These are phyloP conservation scores for Eimeria acervulina DNA, from an alignment of 169 alveolate species.

Conservation along the genomic window DNA sequence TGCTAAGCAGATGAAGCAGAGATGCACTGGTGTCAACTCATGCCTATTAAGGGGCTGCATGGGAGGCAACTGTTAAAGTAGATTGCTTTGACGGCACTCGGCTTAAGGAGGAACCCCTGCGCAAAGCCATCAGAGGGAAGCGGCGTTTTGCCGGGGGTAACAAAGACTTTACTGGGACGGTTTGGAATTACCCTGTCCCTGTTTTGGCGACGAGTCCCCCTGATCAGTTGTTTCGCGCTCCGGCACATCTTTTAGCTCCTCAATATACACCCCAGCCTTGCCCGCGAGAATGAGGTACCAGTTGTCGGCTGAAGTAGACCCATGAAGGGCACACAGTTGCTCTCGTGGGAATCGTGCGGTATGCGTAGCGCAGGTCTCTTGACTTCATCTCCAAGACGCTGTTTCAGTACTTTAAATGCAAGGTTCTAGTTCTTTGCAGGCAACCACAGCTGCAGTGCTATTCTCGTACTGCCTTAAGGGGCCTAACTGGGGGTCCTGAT, in stretches of 20 bases:
- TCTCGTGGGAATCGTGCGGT: background rate
- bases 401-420: background rate
- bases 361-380: background rate
- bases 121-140: background rate
- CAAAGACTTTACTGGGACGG: background rate
- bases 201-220: slow-evolving; percentile 50
- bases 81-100: background rate
- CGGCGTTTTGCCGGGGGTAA: background rate
- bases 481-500: background rate
- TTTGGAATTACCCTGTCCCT: background rate
- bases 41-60: background rate
- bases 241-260: slow-evolving; percentile 39
- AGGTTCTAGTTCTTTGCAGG: background rate
- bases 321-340: background rate
- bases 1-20: background rate
- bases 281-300: slow-evolving; percentile 80
- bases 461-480: no score
- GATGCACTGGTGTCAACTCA: background rate
- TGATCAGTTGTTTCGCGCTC: background rate
- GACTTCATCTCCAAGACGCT: background rate
- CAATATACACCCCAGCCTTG: slow-evolving; percentile 72
- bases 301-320: slow-evolving; percentile 49
- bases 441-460: background rate
- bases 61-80: background rate
- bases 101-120: background rate